Evolutionary conservation across 225 moss, liverwort and hornwort genomes (phyloP), one percentile per base, ranked within the genome.

Genomic region (Polytrichum formosum): DNA sequence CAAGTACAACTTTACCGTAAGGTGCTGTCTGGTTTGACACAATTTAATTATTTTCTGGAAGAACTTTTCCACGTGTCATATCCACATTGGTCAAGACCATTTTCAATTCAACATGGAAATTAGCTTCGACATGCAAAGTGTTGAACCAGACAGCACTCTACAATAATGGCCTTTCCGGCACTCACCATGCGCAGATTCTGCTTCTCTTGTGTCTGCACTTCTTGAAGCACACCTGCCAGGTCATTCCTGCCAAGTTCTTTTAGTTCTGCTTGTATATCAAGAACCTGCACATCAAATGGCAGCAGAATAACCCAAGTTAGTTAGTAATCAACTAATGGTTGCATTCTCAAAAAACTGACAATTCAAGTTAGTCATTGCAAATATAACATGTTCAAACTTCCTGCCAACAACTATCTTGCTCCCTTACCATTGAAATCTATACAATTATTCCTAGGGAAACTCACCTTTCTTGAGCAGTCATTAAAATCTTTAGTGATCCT

Each of bases 151-250:
- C 2, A 13, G 37, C 13, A 46, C 46, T 46, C 46, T 16, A 13
- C 46, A 0, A 13, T 46, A 46, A 46, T 46, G 46, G 46, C 13
- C 46, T 46, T 46, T 46, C 46, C 46, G 1, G 46, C 63, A 64
- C 83, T 74, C 56, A 93, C 95, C 95, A 95, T 91, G 62, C 75
- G 86, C 20, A 95, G 73, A 54, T 95, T 95, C 73, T 90, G 83
- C 59, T 93, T 95, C 56, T 93, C 93, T 76, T 88, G 90, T 55
- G 73, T 66, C 80, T 93, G 95, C 63, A 95, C 86, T 33, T 73
- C 85, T 73, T 91, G 89, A 7, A 95, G 85, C n/a, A 90, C 77
- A 55, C 81, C 79, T 56, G 93, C 88, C 72, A 93, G 74, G 78
- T 95, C 95, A 74, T 82, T 65, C 74, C 91, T 84, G 64, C 59